Evolutionary conservation across 2,329 filamentous ascomycete genomes (phyloP), one percentile per base, ranked within the genome.

Genomic region (Curvularia verruculosa): DNA sequence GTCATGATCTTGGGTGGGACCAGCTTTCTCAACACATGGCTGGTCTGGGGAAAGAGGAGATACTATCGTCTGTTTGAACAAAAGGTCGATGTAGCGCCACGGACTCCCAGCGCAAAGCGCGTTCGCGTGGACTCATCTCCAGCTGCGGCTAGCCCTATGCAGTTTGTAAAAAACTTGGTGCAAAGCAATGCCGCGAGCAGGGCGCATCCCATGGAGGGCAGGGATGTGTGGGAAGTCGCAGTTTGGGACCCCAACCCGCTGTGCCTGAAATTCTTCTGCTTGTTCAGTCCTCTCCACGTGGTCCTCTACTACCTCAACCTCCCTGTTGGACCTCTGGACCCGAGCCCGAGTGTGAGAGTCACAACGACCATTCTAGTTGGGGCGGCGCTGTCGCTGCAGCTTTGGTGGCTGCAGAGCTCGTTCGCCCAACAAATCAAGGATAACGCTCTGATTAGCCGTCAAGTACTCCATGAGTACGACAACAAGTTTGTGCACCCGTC

Each of bases 401-500:
- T 98, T 62, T 83, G 87, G 50, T 81, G 91, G 28, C 80, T 98
- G 48, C 88, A 89, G 58, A 84, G 83, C 2, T 87, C 83, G 31
- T 98, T 94, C 76, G 83, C 85, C 3, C 93, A 94, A 73, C 93
- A 98, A 74, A 86, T 86, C 59, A 96, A 92, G 73, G 95, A 99
- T 75, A 86, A 86, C 1, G 83, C 87, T 2, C 84, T 97, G 45
- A 89, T 99, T 56, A 92, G 96, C 66, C 92, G 89, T 67, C 91
- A 98, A 77, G 94, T 98, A 5, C 83, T 98, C 78, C 89, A 92
- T 73, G 95, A 99, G 78, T 99, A 99, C 73, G 92, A 98, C 73
- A 91, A 87, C 66, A 99, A 99, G 79, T 97, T 89, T 71, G 95
- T 99, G 1, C 92, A 96, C 70, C 95, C 95, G 2, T 85, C 88